Evolutionary conservation across 805 yeast genomes (phyloP), one percentile per base, ranked within the genome.

Genomic region (Zygoascus biomembranicola): DNA sequence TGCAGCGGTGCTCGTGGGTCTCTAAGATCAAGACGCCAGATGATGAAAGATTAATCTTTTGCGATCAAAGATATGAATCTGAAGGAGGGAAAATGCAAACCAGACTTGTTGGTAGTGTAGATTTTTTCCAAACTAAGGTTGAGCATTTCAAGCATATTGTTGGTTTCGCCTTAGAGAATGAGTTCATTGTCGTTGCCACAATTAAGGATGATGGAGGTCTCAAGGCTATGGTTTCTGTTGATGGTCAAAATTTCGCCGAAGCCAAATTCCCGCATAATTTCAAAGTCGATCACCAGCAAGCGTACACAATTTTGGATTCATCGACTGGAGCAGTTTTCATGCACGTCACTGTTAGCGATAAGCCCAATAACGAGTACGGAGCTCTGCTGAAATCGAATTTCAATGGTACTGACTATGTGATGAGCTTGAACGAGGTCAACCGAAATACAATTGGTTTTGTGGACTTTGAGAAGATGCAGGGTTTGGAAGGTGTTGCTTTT

Each of bases 401-500:
- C 18, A 88, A 89, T 61, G 99, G 99, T 57, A 89, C 97, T 0
- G 80, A 85, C 5, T 90, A 87, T 65, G 88, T 85, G 2, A 70
- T 81, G 41, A 73, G 90, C 1, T 74, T 85, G 55, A 77, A 76
- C 9, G 70, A 79, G 53, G 97, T 89, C 16, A 94, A 90, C 68
- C 76, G 97, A 60, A 81, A 90, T 59, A 55, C 57, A 5, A 61
- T 59, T 2, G 98, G 97, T 0, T 90, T 69, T 69, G 96, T 88
- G 52, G 99, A 92, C 69, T 92, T 84, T 68, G 98, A 94, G 64
- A 82, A 84, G 60, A 74, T 90, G 61, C 84, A 81, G 60, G 85
- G 86, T 6, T 69, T 90, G 18, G 97, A 92, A 68, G 99, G 99
- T 44, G 83, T 90, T 1, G 76, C 88, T 1, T 59, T 90, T 8